Evolutionary conservation across 805 yeast species (phyloP).

Genomic region (Nakazawaea anatomiae): DNA sequence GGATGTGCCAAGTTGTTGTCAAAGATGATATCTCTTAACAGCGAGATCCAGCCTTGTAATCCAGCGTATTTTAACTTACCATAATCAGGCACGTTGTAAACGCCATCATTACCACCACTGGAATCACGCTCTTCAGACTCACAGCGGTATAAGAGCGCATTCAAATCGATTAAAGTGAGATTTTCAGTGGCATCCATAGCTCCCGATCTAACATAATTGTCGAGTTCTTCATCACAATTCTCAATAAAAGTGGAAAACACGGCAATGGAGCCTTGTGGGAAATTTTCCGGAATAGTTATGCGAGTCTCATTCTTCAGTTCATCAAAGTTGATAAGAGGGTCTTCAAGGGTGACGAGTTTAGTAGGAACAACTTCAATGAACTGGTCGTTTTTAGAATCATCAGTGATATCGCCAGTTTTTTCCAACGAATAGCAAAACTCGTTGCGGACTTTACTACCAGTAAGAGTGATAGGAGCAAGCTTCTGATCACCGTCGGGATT

Average conservation of each 20-base stretch:
- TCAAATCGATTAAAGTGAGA: slow-evolving; percentile 63
- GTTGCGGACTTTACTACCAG: slow-evolving; percentile 53
- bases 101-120: slow-evolving; percentile 65
- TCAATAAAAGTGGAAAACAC: slow-evolving; percentile 68
- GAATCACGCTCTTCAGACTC: slow-evolving; percentile 87
- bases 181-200: slow-evolving; percentile 67
- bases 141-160: slow-evolving; percentile 67
- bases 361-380: slow-evolving; percentile 62
- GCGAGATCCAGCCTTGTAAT: slow-evolving; percentile 85
- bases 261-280: slow-evolving; percentile 90
- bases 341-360: slow-evolving; percentile 43
- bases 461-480: slow-evolving; percentile 50
- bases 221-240: slow-evolving; percentile 60
- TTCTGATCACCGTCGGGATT: slow-evolving; percentile 39
- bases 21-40: slow-evolving; percentile 54
- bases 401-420: slow-evolving; percentile 46
- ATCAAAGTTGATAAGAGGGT: slow-evolving; percentile 41
- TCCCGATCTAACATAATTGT: slow-evolving; percentile 63
- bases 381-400: slow-evolving; percentile 23
- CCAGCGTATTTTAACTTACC: slow-evolving; percentile 86
- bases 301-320: slow-evolving; percentile 38
- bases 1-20: slow-evolving; percentile 82
- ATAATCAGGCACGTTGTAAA: slow-evolving; percentile 64
- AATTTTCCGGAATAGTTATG: slow-evolving; percentile 53
- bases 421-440: slow-evolving; percentile 54